These are phyloP conservation scores for Candida bentonensis DNA, from an alignment of 805 yeast species.

Conservation along the genomic window DNA sequence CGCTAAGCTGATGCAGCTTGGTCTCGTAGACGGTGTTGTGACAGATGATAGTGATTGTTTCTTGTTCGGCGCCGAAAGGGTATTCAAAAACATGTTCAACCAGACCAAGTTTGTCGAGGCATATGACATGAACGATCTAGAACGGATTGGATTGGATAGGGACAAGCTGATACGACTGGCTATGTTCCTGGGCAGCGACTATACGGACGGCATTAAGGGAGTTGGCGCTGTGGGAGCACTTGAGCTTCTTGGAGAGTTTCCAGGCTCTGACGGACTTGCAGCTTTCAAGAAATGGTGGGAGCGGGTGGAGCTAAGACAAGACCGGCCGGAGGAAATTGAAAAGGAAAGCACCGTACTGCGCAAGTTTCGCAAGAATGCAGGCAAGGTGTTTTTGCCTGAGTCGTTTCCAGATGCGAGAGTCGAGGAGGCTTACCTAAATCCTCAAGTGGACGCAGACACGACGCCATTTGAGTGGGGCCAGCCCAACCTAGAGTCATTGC, in stretches of 20 bases:
- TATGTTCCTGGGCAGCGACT: constrained; percentile 79
- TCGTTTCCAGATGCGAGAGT: constrained; percentile 61
- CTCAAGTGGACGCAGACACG: constrained; percentile 73
- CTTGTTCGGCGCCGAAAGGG: constrained; percentile 68
- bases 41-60: constrained; percentile 98
- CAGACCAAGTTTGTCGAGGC: constrained; percentile 87
- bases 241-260: constrained; percentile 82
- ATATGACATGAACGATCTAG: constrained; percentile 48
- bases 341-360: neutral
- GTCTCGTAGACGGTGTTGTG: constrained; percentile 82
- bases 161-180: constrained; percentile 66
- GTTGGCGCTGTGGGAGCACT: constrained; percentile 88
- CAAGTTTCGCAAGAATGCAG: constrained; percentile 12
- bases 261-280: constrained; percentile 27
- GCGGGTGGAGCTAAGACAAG: constrained; percentile 32
- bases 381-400: constrained; percentile 41
- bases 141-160: constrained; percentile 48
- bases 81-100: constrained; percentile 88
- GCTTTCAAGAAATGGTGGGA: constrained; percentile 45
- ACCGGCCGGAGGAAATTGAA: constrained; percentile 19
- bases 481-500: constrained; percentile 68
- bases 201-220: constrained; percentile 84
- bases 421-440: constrained; percentile 56
- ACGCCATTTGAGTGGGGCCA: constrained; percentile 80
- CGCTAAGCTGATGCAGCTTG: constrained; percentile 56